Evolutionary conservation across 805 yeast species (phyloP), one percentile per base, ranked within the genome.

Genomic region (Cyberlindnera maritima): DNA sequence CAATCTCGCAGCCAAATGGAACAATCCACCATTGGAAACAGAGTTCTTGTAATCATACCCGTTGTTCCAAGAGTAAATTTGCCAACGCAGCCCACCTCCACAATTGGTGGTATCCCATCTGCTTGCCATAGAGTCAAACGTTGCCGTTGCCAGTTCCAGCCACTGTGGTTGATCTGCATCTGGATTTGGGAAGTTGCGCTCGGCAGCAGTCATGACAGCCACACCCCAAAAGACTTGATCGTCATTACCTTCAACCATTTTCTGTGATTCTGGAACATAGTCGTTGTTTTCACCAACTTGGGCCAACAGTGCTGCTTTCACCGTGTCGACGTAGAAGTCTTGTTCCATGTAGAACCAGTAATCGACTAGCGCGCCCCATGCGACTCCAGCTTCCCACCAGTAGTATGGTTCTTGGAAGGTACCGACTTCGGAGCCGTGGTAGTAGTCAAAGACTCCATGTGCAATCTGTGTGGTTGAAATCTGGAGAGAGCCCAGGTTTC

Each of bases 321-420:
- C 75, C 32, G 75, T 47, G 12, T 74, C 72, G 37, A 76, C 84
- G 57, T 80, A 87, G 1, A 91, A 79, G 53, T 76, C 77, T 63
- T 91, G 85, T 33, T 83, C 77, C 64, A 88, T 79, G 62, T 74
- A 83, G 55, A 63, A 81, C 69, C 88, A 76, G 66, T 86, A 85
- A 64, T 90, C 97, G 37, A 92, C 61, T 75, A 92, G 70, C 17
- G 86, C 74, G 9, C 96, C 96, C 88, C 90, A 89, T 2, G 92
- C 96, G 50, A 91, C 96, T 55, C 98, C 98, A 10, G 97, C 96
- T 69, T 90, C 89, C 97, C 97, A 91, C 99, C 98, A 92, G 74
- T 92, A 92, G 74, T 92, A 91, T 0, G 98, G 98, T 61, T 74
- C 70, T 12, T 83, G 71, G 65, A 94, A 91, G 90, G 86, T 82